A percentile compares a stretch with the other conserved stretches of the same genome.
Evolutionary conservation across 1,284 basidiomycete species (phyloP).

Genomic region (Phellopilus nigrolimitatus): DNA sequence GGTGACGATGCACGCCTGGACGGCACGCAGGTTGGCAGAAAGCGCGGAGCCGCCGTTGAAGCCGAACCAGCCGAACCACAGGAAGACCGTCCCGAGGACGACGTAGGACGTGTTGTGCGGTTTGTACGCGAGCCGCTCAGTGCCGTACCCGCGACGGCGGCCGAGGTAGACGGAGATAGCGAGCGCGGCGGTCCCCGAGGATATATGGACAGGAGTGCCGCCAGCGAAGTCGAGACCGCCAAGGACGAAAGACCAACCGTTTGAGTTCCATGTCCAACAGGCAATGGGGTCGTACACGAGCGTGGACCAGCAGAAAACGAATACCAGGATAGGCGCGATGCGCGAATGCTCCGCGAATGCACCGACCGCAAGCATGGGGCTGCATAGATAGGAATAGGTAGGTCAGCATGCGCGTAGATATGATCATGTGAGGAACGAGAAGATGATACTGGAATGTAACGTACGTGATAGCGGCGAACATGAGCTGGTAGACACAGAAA

Average conservation of each 20-base stretch:
- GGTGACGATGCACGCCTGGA: slow-evolving; percentile 89
- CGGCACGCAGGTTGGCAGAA: slow-evolving; percentile 83
- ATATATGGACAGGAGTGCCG: slow-evolving; percentile 86
- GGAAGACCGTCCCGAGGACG: slow-evolving; percentile 86
- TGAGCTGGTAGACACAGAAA: slow-evolving; percentile 86
- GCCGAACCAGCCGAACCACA: slow-evolving; percentile 99
- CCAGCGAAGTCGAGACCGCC: slow-evolving; percentile 94
- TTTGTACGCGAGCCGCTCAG: slow-evolving; percentile 86
- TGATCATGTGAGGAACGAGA: not conserved
- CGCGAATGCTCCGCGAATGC: slow-evolving; percentile 90
- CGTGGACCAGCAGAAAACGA: slow-evolving; percentile 90
- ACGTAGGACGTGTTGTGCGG: slow-evolving; percentile 87
- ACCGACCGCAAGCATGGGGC: slow-evolving; percentile 81
- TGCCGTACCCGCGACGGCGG: slow-evolving; percentile 88
- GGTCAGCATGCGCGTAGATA: not conserved
- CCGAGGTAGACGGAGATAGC: slow-evolving; percentile 93
- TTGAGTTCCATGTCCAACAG: slow-evolving; percentile 91
- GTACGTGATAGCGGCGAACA: slow-evolving; percentile 84
- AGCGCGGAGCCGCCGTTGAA: slow-evolving; percentile 66
- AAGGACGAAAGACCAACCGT: slow-evolving; percentile 78
- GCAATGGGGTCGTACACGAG: slow-evolving; percentile 92
- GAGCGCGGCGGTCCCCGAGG: slow-evolving; percentile 85
- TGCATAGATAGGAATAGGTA: slow-evolving; percentile 25
- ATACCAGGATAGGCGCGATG: slow-evolving; percentile 83
- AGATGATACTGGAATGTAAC: slow-evolving; percentile 23